phyloP scores from a whole-genome alignment of 768 basidiomycete species.

The Pleurotus salmoneostramineus region DNA sequence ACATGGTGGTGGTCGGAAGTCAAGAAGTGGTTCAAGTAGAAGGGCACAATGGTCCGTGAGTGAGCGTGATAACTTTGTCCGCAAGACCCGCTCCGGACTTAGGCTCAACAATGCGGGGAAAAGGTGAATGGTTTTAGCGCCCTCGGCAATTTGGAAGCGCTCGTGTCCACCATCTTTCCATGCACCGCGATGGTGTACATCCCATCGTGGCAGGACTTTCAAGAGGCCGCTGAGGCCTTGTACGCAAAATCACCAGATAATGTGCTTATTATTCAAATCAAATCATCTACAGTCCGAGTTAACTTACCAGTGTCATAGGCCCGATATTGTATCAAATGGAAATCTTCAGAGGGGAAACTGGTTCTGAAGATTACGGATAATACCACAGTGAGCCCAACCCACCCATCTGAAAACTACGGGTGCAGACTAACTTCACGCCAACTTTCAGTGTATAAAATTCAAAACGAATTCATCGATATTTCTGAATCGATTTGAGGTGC shows the following conservation, averaged over 20 bases:
- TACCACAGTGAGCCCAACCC: constrained; percentile 57
- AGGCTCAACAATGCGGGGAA: not conserved
- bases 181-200: constrained; percentile 73
- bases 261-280: constrained; percentile 37
- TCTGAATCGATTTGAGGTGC: constrained; percentile 92
- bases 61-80: constrained; percentile 6
- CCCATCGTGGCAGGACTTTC: constrained; percentile 85
- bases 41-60: not conserved
- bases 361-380: constrained; percentile 95
- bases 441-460: constrained; percentile 85
- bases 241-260: constrained; percentile 77
- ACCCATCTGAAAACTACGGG: not conserved
- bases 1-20: not conserved
- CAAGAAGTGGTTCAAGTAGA: not conserved
- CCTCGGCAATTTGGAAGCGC: not conserved
- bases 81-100: constrained; percentile 7
- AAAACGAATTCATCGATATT: constrained; percentile 93
- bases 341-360: constrained; percentile 76
- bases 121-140: constrained; percentile 5
- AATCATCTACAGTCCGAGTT: not conserved
- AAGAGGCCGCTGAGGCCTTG: constrained; percentile 84
- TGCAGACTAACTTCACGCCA: not conserved
- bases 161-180: constrained; percentile 5
- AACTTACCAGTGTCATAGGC: constrained; percentile 41
- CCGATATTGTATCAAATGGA: constrained; percentile 92